These are phyloP conservation scores for Monilinia laxa DNA, from an alignment of 2,329 filamentous ascomycete species.

Conservation along the genomic window DNA sequence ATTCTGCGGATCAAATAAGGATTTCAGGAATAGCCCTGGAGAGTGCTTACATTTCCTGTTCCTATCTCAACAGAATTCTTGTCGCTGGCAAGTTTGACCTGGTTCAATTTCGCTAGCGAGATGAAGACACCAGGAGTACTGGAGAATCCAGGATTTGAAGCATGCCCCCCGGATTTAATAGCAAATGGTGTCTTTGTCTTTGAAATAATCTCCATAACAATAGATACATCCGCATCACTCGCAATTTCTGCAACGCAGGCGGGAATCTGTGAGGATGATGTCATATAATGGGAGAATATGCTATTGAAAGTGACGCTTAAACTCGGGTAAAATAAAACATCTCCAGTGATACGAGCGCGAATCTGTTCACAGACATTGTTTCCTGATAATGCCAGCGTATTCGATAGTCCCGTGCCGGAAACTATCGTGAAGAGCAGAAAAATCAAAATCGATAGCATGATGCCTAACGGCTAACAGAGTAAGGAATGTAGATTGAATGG, in stretches of 20 bases:
- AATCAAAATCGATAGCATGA: constrained; percentile 6
- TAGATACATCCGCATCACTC: constrained; percentile 34
- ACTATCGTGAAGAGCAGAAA: constrained; percentile 3
- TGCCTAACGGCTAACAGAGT: neutral
- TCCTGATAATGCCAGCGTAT: neutral
- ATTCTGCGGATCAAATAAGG: neutral
- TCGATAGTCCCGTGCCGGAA: neutral
- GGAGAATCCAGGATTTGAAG: constrained; percentile 30
- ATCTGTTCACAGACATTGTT: constrained; percentile 22
- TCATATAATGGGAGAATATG: constrained; percentile 37
- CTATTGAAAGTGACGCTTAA: constrained; percentile 20
- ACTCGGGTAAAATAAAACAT: constrained; percentile 1
- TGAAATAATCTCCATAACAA: constrained; percentile 34
- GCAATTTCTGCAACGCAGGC: constrained; percentile 37
- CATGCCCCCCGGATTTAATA: constrained; percentile 45
- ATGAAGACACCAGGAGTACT: constrained; percentile 34
- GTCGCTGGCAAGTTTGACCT: constrained; percentile 25
- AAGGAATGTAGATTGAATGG: no score
- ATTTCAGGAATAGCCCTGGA: constrained; percentile 13
- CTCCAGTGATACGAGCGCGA: neutral
- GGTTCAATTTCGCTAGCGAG: constrained; percentile 23
- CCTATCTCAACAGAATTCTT: constrained; percentile 28
- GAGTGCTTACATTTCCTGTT: constrained; percentile 26
- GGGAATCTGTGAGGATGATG: constrained; percentile 35
- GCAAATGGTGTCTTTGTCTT: constrained; percentile 39